Percentiles rank a stretch among this genome's conserved stretches.
Conservation (phyloP, 202 grass and related monocot species). For the Schoenoplectus triqueter region DNA sequence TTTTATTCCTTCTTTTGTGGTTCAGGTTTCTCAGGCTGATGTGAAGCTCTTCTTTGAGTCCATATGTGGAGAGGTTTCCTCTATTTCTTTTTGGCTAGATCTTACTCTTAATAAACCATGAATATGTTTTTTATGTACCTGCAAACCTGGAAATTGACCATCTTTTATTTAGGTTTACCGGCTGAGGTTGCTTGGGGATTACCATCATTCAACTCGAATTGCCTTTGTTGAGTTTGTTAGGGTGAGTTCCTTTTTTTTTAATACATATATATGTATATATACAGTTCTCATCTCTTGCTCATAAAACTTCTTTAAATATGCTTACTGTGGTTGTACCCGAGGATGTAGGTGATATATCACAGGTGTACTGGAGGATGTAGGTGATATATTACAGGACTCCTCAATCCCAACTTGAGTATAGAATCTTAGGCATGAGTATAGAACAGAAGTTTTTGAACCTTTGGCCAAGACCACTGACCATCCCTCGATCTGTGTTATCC, state of each 20-base stretch:
- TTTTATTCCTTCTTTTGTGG: constrained; percentile 25
- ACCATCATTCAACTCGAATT: constrained; percentile 91
- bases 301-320: not conserved
- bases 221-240: constrained; percentile 99
- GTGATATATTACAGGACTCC: too few relatives aligned
- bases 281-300: constrained; percentile 20
- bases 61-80: constrained; percentile 88
- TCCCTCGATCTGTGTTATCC: too few relatives aligned
- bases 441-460: too few relatives aligned
- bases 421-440: too few relatives aligned
- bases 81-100: constrained; percentile 26
- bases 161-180: constrained; percentile 69
- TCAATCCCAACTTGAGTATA: too few relatives aligned
- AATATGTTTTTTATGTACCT: constrained; percentile 18
- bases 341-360: too few relatives aligned
- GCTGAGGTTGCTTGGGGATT: constrained; percentile 94
- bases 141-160: constrained; percentile 16
- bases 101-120: constrained; percentile 9
- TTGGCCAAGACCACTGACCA: too few relatives aligned
- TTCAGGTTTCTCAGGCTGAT: constrained; percentile 93
- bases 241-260: constrained; percentile 55
- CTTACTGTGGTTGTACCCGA: not conserved
- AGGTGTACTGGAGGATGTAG: too few relatives aligned
- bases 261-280: not conserved
- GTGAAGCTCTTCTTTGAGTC: constrained; percentile 99